Conservation (phyloP, 495 filamentous ascomycete species). For the Xylona heveae region DNA sequence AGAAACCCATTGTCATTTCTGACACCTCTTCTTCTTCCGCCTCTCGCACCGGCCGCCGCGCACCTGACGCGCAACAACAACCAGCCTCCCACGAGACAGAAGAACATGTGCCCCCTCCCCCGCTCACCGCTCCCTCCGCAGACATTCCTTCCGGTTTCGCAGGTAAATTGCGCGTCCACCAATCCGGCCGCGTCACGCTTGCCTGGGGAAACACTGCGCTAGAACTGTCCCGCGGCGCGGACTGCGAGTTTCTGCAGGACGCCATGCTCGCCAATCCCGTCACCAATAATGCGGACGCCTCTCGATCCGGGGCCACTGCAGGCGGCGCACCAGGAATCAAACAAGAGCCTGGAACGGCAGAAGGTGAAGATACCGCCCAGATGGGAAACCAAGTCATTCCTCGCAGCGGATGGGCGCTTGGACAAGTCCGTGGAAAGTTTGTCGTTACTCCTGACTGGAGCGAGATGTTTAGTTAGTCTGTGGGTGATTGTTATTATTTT, state of each 20-base stretch:
- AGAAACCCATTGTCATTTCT: too few species aligned
- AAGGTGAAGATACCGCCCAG: background rate
- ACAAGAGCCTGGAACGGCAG: background rate
- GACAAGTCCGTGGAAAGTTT: slow-evolving; percentile 16
- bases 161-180: slow-evolving; percentile 5
- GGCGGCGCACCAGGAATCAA: too few species aligned
- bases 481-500: too few species aligned
- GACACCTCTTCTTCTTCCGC: too few species aligned
- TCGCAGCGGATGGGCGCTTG: background rate
- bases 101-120: background rate
- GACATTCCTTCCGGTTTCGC: background rate
- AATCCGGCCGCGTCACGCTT: slow-evolving; percentile 2
- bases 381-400: background rate
- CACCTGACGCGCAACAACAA: too few species aligned
- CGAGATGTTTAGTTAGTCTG: too few species aligned
- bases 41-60: too few species aligned
- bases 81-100: background rate
- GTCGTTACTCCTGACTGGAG: slow-evolving; percentile 13
- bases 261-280: background rate
- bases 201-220: slow-evolving; percentile 1
- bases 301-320: too few species aligned
- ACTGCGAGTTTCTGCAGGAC: slow-evolving; percentile 1
- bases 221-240: background rate
- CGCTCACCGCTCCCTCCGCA: background rate
- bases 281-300: too few species aligned